Conservation (phyloP, 1,284 basidiomycete genomes). For the Athelia sp. region DNA sequence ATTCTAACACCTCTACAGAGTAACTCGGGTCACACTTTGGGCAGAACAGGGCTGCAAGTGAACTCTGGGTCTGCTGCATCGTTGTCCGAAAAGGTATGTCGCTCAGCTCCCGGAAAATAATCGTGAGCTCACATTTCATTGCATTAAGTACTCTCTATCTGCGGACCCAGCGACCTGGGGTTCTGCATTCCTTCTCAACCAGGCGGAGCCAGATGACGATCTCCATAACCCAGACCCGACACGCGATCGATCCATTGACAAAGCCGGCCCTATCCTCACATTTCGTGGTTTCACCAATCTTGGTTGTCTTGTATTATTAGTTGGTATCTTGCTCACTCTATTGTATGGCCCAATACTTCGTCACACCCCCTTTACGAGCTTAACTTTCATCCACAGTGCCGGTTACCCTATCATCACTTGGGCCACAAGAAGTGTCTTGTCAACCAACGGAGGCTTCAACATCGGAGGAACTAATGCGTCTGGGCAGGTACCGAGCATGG, state of each 20-base stretch:
- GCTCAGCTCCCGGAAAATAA: too few species aligned
- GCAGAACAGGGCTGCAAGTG: too few species aligned
- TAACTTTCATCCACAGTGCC: conserved; percentile 27
- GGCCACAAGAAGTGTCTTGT: conserved; percentile 29
- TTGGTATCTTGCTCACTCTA: conserved; percentile 41
- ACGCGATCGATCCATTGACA: conserved; percentile 17
- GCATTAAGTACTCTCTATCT: conserved; percentile 47
- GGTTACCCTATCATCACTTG: conserved; percentile 53
- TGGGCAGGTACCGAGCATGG: conserved; percentile 46
- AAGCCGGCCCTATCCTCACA: conserved; percentile 29
- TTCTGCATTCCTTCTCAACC: conserved; percentile 39
- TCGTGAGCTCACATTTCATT: too few species aligned
- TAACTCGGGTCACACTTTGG: too few species aligned
- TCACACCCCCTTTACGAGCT: not conserved
- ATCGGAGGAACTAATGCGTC: conserved; percentile 70
- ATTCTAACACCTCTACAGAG: too few species aligned
- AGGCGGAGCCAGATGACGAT: conserved; percentile 48
- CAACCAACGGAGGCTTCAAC: conserved; percentile 49
- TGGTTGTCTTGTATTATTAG: conserved; percentile 55
- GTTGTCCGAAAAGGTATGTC: too few species aligned
- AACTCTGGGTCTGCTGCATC: too few species aligned
- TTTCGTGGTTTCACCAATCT: conserved; percentile 57
- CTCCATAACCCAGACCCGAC: conserved; percentile 48
- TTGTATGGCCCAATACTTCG: conserved; percentile 35
- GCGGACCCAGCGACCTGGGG: conserved; percentile 53